phyloP scores from a whole-genome alignment of 306 rosid genomes.

The Cicer cuneatum region DNA sequence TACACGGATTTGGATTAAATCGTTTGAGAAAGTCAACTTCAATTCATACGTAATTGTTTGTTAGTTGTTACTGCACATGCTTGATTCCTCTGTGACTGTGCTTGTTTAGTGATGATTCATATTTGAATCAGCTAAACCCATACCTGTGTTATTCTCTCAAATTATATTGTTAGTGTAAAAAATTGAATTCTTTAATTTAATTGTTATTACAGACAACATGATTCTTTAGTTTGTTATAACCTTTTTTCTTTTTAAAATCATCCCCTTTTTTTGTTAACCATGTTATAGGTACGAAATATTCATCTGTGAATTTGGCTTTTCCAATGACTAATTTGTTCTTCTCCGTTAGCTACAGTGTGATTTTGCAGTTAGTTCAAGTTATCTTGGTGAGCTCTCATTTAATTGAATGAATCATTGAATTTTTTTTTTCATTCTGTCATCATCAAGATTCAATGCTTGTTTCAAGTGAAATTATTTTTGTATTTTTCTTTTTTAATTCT shows the following conservation, averaged over 20 bases:
- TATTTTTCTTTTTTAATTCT: background rate
- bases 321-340: no score
- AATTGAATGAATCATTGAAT: background rate
- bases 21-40: background rate
- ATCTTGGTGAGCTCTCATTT: background rate
- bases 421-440: background rate
- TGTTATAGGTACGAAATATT: no score
- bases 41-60: slow-evolving; percentile 3
- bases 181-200: background rate
- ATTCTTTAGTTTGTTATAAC: no score
- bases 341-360: background rate
- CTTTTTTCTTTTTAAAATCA: no score
- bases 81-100: background rate
- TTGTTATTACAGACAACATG: background rate
- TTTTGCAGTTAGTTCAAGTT: slow-evolving; percentile 5
- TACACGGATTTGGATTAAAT: slow-evolving; percentile 11
- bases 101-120: background rate
- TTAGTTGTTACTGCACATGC: slow-evolving; percentile 3
- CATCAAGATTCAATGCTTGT: background rate
- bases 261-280: no score
- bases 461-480: background rate
- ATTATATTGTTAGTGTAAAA: background rate
- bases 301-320: no score
- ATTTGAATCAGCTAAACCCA: background rate
- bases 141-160: background rate